A percentile compares a stretch with the other conserved stretches of the same genome.
phyloP scores from a whole-genome alignment of 2,329 filamentous ascomycete genomes.

The Colletotrichum sp. region DNA sequence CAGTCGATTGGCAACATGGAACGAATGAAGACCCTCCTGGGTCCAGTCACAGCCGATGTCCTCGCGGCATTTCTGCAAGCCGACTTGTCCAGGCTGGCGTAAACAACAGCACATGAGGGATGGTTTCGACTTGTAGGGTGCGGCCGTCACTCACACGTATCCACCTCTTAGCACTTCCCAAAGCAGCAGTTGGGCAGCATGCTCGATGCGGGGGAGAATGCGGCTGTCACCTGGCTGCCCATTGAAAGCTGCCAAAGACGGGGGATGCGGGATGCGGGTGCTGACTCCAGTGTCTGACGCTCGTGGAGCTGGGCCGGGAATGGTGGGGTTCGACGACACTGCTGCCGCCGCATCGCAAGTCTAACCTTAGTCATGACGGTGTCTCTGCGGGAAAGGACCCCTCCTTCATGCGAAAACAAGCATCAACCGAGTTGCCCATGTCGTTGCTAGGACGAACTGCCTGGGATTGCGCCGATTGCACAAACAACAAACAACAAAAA shows the following conservation, averaged over 20 bases:
- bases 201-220: slow-evolving; percentile 4
- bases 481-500: neutral
- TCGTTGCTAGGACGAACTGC: neutral
- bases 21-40: neutral
- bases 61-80: neutral
- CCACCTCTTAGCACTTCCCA: neutral
- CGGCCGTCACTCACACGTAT: neutral
- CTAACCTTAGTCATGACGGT: neutral
- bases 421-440: neutral
- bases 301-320: neutral
- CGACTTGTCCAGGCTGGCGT: neutral
- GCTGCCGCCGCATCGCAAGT: neutral
- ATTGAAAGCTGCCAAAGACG: neutral
- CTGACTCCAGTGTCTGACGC: neutral
- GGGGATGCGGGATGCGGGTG: neutral
- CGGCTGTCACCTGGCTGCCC: neutral
- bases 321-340: slow-evolving; percentile 1
- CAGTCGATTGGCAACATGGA: neutral
- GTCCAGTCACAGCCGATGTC: neutral
- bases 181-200: neutral
- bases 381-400: neutral
- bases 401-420: neutral
- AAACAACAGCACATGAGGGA: neutral
- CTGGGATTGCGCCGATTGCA: neutral
- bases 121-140: neutral